Evolutionary conservation across 139 green algal genomes (phyloP), one percentile per base, ranked within the genome.

Genomic region (Chlamydomonas sp.): DNA sequence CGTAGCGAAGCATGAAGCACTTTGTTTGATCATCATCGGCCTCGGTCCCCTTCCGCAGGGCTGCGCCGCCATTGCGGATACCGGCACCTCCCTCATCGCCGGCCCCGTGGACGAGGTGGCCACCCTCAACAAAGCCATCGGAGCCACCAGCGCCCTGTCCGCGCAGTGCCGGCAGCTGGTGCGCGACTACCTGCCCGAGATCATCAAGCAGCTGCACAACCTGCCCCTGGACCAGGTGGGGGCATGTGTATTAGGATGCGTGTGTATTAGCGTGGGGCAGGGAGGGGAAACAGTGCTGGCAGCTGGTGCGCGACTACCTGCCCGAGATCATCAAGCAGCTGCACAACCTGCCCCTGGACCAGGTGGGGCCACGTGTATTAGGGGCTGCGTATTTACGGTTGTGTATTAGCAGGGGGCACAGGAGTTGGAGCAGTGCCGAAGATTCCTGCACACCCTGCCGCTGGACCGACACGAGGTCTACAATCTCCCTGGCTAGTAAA

Each of bases 21-120:
- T 49, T 49, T 49, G 31, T 49, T 49, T 49, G 31, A 49, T 49
- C 31, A 49, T 49, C 31, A 49, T 49, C 31, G 31, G 31, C 31
- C 31, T 49, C 31, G 31, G 31, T 49, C 31, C 66, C 15, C 66
- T 3, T 9, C 69, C 69, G 2, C 83, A 87, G 83, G 96, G 97
- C 67, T 99, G 96, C 92, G 79, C 94, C 73, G 98, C 96, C 73
- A 99, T 99, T 73, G 97, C 97, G 8, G 97, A 99, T 92, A 98
- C 95, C 1, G 98, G 93, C 69, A 95, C 92, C 61, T 92, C 88
- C 64, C 91, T 94, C 31, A 90, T 95, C 80, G 91, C 93, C 16
- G 90, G 90, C 18, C 90, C 90, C 8, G 66, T 71, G 10, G 85
- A 89, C 7, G 90, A 93, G 78, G 88, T 92, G 67, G 90, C 92